Evolutionary conservation across 495 filamentous ascomycete genomes (phyloP).

Genomic region (Extremus antarcticus): DNA sequence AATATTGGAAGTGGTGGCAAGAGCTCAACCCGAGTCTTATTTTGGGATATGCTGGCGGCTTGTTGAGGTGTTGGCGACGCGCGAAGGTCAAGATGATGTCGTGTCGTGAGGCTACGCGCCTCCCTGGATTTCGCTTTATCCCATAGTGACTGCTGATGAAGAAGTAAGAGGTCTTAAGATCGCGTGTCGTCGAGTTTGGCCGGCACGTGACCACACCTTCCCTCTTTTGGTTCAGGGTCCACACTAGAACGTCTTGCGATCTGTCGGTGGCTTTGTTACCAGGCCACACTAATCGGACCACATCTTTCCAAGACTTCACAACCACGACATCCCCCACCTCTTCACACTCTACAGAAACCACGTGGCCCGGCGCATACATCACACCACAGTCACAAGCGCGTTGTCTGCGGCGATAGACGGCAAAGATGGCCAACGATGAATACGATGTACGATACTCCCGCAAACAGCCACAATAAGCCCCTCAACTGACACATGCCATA

Average conservation of each 20-base stretch:
- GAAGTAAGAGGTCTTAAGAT: neutral
- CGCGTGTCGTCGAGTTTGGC: no score
- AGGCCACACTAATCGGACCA: no score
- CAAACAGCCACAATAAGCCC: conserved; percentile 13
- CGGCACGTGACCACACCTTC: neutral
- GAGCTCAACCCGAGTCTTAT: neutral
- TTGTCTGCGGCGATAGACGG: neutral
- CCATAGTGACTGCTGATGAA: neutral
- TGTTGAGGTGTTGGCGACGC: no score
- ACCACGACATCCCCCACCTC: no score
- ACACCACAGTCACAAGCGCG: neutral
- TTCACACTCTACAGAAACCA: no score
- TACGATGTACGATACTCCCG: conserved; percentile 72
- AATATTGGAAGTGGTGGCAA: neutral
- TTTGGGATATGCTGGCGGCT: no score
- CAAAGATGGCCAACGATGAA: conserved; percentile 96
- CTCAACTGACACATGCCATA: conserved; percentile 32
- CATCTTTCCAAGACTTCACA: no score
- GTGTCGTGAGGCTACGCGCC: neutral
- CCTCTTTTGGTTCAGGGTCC: no score
- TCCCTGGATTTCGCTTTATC: neutral
- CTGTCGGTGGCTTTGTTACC: no score
- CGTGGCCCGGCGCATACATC: no score
- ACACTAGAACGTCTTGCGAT: no score
- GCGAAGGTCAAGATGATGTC: neutral